A percentile compares a stretch with the other conserved stretches of the same genome.
phyloP scores from a whole-genome alignment of 345 rosid species.

The Gossypium turneri region DNA sequence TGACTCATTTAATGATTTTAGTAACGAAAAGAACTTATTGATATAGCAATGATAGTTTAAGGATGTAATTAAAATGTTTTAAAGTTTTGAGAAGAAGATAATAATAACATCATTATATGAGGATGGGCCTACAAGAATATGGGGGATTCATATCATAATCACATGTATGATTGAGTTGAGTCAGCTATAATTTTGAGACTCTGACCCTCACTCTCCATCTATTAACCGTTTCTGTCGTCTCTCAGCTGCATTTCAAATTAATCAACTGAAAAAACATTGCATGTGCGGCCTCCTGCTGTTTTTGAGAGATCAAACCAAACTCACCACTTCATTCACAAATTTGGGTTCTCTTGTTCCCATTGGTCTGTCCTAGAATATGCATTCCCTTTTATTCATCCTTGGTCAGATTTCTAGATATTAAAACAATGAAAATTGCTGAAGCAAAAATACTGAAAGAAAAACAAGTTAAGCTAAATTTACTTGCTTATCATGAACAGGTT shows the following conservation, averaged over 20 bases:
- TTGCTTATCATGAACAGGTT: neutral
- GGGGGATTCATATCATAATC: constrained; percentile 21
- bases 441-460: neutral
- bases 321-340: constrained; percentile 10
- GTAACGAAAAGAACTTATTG: no score
- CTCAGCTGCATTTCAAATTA: neutral
- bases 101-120: neutral
- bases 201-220: neutral
- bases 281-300: constrained; percentile 28
- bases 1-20: no score
- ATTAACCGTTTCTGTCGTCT: constrained; percentile 5
- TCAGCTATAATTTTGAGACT: constrained; percentile 17
- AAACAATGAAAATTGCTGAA: neutral
- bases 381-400: neutral
- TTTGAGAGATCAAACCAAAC: neutral
- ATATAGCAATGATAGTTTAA: no score
- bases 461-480: neutral
- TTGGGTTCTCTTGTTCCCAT: constrained; percentile 12
- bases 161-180: constrained; percentile 23
- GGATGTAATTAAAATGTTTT: no score
- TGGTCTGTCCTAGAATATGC: neutral
- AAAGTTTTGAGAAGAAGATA: no score
- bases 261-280: constrained; percentile 16
- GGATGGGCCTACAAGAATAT: constrained; percentile 11
- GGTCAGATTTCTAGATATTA: neutral